Evolutionary conservation across 371 early-diverging fungal genomes (phyloP).

Genomic region (Mortierella sp.): DNA sequence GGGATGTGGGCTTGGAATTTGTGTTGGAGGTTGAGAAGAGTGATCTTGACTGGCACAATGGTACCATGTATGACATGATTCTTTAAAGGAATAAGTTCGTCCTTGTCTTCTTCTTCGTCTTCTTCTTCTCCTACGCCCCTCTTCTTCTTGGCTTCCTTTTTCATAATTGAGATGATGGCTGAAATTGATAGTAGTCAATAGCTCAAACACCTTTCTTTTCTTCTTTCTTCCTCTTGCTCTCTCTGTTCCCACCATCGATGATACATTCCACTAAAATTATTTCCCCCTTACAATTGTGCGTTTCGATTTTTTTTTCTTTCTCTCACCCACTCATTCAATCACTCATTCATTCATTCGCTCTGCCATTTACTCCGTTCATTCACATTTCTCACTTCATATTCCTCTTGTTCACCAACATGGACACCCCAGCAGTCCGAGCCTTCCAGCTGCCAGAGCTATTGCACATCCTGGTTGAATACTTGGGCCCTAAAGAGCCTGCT

Average conservation of each 20-base stretch:
- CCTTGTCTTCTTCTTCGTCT: background rate
- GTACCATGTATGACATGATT: background rate
- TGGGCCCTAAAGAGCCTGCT: background rate
- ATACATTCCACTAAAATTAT: no score
- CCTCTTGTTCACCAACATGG: background rate
- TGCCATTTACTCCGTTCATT: no score
- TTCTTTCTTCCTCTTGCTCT: no score
- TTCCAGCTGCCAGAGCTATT: background rate
- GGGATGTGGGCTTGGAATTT: background rate
- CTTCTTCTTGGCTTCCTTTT: background rate
- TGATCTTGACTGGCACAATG: background rate
- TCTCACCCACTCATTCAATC: background rate
- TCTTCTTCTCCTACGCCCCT: background rate
- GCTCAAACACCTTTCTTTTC: no score
- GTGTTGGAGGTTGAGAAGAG: background rate
- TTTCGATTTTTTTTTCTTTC: no score
- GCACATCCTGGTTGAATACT: background rate
- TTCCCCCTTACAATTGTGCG: no score
- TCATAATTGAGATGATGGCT: background rate
- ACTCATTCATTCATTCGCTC: background rate
- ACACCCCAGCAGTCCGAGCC: background rate
- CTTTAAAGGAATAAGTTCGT: background rate
- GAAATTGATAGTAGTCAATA: no score
- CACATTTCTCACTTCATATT: background rate
- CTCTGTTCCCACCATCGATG: no score